Conservation (phyloP, 805 yeast genomes). For the Wickerhamiella alocasiicola region DNA sequence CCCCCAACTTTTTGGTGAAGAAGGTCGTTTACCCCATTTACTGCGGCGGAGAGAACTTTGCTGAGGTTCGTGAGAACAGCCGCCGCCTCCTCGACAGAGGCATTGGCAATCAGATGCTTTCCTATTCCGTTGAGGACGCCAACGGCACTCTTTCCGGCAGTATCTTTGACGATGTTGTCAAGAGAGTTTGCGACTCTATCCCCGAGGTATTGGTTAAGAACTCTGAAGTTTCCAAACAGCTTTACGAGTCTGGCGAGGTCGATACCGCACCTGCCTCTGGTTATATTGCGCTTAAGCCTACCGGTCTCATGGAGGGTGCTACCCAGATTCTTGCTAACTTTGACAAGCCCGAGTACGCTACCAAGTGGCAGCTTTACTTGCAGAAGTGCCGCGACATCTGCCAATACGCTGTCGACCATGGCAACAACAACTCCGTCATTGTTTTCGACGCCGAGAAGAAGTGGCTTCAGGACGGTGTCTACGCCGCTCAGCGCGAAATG, state of each 20-base stretch:
- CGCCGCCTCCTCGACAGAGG: slow-evolving; percentile 54
- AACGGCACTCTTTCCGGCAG: slow-evolving; percentile 41
- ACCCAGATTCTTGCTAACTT: slow-evolving; percentile 56
- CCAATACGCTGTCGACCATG: slow-evolving; percentile 34
- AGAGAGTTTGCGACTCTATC: slow-evolving; percentile 43
- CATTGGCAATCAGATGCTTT: slow-evolving; percentile 88
- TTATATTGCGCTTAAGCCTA: slow-evolving; percentile 85
- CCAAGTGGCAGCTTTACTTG: slow-evolving; percentile 46
- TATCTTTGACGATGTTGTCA: slow-evolving; percentile 32
- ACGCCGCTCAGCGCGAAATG: slow-evolving; percentile 73
- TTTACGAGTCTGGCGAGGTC: slow-evolving; percentile 25
- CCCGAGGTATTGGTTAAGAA: slow-evolving; percentile 50
- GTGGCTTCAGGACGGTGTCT: slow-evolving; percentile 82
- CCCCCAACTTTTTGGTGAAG: slow-evolving; percentile 58
- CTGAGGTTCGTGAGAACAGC: slow-evolving; percentile 63
- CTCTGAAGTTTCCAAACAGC: slow-evolving; percentile 30
- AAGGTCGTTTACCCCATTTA: slow-evolving; percentile 67
- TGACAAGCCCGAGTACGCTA: slow-evolving; percentile 38
- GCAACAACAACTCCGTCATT: slow-evolving; percentile 46
- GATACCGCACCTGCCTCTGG: slow-evolving; percentile 75
- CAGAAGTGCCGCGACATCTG: slow-evolving; percentile 55
- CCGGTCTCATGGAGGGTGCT: slow-evolving; percentile 73
- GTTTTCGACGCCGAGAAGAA: slow-evolving; percentile 79
- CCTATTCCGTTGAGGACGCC: slow-evolving; percentile 85
- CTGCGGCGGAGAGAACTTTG: slow-evolving; percentile 77